phyloP scores from a whole-genome alignment of 768 basidiomycete species.

The Galerina marginata region DNA sequence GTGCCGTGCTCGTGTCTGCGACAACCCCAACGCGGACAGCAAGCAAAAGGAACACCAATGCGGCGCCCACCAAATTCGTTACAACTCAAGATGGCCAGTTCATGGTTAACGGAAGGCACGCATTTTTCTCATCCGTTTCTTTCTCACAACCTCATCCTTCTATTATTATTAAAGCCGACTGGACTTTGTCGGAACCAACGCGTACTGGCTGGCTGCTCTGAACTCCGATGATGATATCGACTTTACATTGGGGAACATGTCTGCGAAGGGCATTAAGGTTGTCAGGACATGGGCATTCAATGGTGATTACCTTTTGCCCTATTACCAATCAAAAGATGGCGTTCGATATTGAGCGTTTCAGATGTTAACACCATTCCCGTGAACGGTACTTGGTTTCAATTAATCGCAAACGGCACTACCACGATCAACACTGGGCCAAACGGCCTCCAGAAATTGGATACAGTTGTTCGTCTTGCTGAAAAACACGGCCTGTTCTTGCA shows the following conservation, averaged over 20 bases:
- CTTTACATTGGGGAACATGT: slow-evolving; percentile 61
- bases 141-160: slow-evolving; percentile 5
- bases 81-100: slow-evolving; percentile 51
- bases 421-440: slow-evolving; percentile 64
- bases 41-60: slow-evolving; percentile 30
- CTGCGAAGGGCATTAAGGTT: slow-evolving; percentile 58
- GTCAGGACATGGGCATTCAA: slow-evolving; percentile 78
- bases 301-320: slow-evolving; percentile 40
- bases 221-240: slow-evolving; percentile 62
- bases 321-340: slow-evolving; percentile 1
- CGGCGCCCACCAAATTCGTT: slow-evolving; percentile 46
- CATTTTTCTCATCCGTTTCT: background rate
- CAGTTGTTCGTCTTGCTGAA: slow-evolving; percentile 57
- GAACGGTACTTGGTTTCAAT: slow-evolving; percentile 70
- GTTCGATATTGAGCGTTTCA: slow-evolving; percentile 22
- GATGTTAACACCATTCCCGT: slow-evolving; percentile 58
- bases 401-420: slow-evolving; percentile 56
- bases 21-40: slow-evolving; percentile 37
- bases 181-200: slow-evolving; percentile 55
- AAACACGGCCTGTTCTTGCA: slow-evolving; percentile 58
- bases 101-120: slow-evolving; percentile 58
- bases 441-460: slow-evolving; percentile 68
- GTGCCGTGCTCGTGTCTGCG: slow-evolving; percentile 40
- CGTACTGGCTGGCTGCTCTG: slow-evolving; percentile 67
- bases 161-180: slow-evolving; percentile 26